Conservation (phyloP, 768 basidiomycete species). For the Lentinula sp. region DNA sequence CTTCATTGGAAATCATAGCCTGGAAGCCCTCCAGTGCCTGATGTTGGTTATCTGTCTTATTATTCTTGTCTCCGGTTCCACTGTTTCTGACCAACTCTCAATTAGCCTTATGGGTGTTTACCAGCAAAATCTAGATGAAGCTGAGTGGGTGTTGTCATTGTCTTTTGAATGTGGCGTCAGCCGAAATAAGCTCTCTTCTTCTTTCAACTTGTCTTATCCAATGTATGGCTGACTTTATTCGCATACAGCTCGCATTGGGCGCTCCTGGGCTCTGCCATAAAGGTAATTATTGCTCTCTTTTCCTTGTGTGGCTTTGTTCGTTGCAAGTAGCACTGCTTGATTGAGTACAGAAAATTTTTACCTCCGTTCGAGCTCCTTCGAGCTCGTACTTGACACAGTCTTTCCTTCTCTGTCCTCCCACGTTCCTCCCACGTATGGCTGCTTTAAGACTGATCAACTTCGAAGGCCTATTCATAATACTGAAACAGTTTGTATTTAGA, state of each 20-base stretch:
- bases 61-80: neutral
- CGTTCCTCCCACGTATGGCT: neutral
- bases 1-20: conserved; percentile 17
- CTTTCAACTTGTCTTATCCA: neutral
- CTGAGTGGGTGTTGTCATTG: conserved; percentile 14
- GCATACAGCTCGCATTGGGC: conserved; percentile 18
- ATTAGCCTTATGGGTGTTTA: conserved; percentile 21
- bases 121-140: conserved; percentile 20
- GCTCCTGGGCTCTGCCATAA: conserved; percentile 19
- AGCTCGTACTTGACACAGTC: neutral
- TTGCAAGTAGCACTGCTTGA: neutral
- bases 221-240: neutral
- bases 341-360: neutral
- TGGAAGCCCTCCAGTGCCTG: conserved; percentile 20
- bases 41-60: conserved; percentile 12
- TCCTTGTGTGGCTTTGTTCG: neutral
- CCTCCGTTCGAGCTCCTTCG: neutral
- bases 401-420: neutral
- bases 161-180: neutral
- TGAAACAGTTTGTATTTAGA: conserved; percentile 8
- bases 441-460: neutral
- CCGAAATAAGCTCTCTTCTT: neutral
- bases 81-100: neutral
- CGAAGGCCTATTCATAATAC: neutral
- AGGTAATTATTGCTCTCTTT: conserved; percentile 9